phyloP scores from a whole-genome alignment of 164 flowering plant species.

The Platanus orientalis region DNA sequence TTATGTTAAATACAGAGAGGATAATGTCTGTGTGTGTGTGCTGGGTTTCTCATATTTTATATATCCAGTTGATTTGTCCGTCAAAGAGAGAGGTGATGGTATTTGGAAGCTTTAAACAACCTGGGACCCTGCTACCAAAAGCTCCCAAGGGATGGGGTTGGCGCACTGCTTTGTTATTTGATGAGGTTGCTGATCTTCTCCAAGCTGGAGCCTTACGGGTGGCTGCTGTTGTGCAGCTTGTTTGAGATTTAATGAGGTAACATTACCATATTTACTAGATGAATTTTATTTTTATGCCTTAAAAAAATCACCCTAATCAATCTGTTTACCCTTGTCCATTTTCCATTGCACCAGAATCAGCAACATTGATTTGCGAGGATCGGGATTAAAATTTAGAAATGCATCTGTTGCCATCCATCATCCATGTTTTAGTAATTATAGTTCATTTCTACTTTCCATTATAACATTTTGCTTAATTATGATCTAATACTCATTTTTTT shows the following conservation, averaged over 20 bases:
- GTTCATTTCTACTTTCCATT: too few species aligned
- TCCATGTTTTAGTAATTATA: too few species aligned
- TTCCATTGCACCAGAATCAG: too few species aligned
- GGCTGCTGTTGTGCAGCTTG: conserved; percentile 86
- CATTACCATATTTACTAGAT: neutral
- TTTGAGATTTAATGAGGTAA: conserved; percentile 32
- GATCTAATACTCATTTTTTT: too few species aligned
- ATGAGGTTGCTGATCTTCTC: conserved; percentile 82
- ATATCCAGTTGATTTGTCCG: conserved; percentile 77
- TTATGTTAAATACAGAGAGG: neutral
- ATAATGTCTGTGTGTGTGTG: too few species aligned
- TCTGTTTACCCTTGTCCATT: neutral
- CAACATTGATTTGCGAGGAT: too few species aligned
- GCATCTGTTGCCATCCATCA: too few species aligned
- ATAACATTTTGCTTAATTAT: too few species aligned
- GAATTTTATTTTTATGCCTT: neutral
- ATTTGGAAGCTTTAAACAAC: conserved; percentile 84
- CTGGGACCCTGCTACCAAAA: conserved; percentile 91
- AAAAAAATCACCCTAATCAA: neutral
- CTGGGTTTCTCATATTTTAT: neutral
- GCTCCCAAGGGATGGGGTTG: conserved; percentile 99
- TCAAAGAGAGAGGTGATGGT: conserved; percentile 96
- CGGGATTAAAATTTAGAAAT: too few species aligned
- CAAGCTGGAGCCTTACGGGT: conserved; percentile 85
- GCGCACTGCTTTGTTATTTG: conserved; percentile 88